phyloP scores from a whole-genome alignment of 2,329 filamentous ascomycete species.

The Xylaria sp. region DNA sequence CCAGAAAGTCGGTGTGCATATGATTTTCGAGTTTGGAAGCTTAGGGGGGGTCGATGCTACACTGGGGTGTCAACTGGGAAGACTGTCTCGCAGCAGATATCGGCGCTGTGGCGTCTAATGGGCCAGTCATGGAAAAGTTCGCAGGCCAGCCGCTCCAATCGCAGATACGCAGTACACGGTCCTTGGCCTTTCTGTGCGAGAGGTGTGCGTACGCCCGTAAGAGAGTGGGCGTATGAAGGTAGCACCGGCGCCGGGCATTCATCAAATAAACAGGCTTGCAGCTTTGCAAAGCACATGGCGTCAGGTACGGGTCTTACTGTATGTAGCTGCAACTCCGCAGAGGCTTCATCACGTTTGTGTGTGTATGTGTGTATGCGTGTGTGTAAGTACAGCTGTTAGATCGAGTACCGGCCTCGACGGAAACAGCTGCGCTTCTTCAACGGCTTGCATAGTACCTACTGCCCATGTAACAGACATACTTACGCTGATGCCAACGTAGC shows the following conservation, averaged over 20 bases:
- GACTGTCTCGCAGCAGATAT: slow-evolving; percentile 15
- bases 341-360: no score
- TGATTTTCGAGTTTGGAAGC: slow-evolving; percentile 24
- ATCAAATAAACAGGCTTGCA: not conserved
- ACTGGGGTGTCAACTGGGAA: slow-evolving; percentile 25
- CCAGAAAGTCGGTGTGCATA: slow-evolving; percentile 30
- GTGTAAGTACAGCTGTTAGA: not conserved
- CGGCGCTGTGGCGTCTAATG: slow-evolving; percentile 27
- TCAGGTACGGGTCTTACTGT: no score
- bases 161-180: slow-evolving; percentile 1
- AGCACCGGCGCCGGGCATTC: slow-evolving; percentile 4
- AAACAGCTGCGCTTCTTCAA: not conserved
- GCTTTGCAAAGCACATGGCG: not conserved
- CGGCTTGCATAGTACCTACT: not conserved
- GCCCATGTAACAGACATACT: not conserved
- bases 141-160: slow-evolving; percentile 5
- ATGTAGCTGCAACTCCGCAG: no score
- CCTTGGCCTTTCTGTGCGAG: slow-evolving; percentile 11
- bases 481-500: not conserved
- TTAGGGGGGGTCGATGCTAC: slow-evolving; percentile 23
- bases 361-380: no score
- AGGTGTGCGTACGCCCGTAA: slow-evolving; percentile 16
- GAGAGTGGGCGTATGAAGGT: slow-evolving; percentile 2
- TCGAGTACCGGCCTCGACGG: not conserved
- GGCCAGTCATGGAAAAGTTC: slow-evolving; percentile 15